phyloP scores from a whole-genome alignment of 148 eudicot species.

The Limonium bicolor region DNA sequence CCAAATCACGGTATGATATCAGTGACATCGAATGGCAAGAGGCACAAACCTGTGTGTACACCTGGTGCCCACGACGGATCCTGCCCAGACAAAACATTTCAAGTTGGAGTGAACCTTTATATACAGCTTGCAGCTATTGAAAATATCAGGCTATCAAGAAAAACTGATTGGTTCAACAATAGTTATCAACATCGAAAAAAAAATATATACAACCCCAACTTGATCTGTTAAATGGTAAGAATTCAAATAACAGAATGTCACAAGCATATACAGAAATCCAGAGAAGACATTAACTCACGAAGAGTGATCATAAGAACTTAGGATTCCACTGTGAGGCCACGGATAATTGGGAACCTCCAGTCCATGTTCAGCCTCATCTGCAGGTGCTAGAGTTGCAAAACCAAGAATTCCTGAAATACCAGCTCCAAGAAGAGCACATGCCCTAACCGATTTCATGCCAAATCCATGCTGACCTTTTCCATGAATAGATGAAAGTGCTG shows the following conservation, averaged over 20 bases:
- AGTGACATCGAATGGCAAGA: slow-evolving; percentile 86
- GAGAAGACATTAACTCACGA: slow-evolving; percentile 45
- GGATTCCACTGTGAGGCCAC: slow-evolving; percentile 93
- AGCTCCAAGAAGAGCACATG: slow-evolving; percentile 61
- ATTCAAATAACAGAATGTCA: neutral
- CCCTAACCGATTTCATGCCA: slow-evolving; percentile 31
- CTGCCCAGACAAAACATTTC: slow-evolving; percentile 29
- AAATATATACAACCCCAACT: neutral
- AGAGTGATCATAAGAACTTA: slow-evolving; percentile 90
- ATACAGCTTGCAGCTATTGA: too few relatives aligned
- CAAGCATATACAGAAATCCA: neutral
- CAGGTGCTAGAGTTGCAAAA: slow-evolving; percentile 45
- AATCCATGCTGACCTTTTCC: slow-evolving; percentile 40
- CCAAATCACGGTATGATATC: slow-evolving; percentile 68
- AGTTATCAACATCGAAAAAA: neutral
- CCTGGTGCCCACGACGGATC: slow-evolving; percentile 88
- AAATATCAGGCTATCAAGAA: neutral
- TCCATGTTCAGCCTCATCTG: slow-evolving; percentile 96
- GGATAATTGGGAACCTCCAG: slow-evolving; percentile 58
- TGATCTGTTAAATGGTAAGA: neutral
- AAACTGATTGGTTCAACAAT: neutral
- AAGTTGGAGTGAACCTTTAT: too few relatives aligned
- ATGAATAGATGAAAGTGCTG: slow-evolving; percentile 43
- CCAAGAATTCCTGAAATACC: slow-evolving; percentile 56
- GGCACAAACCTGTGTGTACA: slow-evolving; percentile 79